Percentiles rank a stretch among this genome's conserved stretches.
Evolutionary conservation across 2,329 filamentous ascomycete species (phyloP).

Genomic region (Xylaria sp.): DNA sequence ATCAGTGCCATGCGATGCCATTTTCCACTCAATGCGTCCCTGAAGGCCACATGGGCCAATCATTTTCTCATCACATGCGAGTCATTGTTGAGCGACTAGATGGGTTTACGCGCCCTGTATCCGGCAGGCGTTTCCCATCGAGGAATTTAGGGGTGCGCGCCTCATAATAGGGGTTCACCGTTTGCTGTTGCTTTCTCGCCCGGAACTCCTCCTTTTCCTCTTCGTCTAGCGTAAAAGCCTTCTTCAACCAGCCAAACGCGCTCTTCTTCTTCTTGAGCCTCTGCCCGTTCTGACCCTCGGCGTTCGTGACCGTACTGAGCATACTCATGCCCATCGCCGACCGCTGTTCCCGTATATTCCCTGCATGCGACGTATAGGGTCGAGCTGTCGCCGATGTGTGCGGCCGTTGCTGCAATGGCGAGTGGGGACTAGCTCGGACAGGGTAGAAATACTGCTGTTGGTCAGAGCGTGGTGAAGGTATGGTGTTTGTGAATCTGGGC

Average conservation of each 20-base stretch:
- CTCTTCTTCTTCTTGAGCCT: constrained; percentile 67
- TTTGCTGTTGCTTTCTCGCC: constrained; percentile 55
- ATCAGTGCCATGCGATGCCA: constrained; percentile 5
- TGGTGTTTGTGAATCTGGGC: constrained; percentile 46
- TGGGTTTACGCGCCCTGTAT: constrained; percentile 23
- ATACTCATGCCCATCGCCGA: constrained; percentile 64
- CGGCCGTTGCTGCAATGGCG: constrained; percentile 64
- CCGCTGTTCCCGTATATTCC: constrained; percentile 55
- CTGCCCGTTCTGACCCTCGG: constrained; percentile 47
- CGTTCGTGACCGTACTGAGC: constrained; percentile 58
- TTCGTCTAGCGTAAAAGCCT: constrained; percentile 69
- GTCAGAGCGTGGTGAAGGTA: constrained; percentile 58
- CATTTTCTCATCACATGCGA: constrained; percentile 24
- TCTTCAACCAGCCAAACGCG: constrained; percentile 71
- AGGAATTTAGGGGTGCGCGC: constrained; percentile 58
- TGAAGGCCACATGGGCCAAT: background rate
- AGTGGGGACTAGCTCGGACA: constrained; percentile 67
- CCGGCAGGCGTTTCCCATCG: constrained; percentile 56
- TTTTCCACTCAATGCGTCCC: background rate
- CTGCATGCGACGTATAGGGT: constrained; percentile 43
- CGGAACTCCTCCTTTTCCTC: constrained; percentile 67
- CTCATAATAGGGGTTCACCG: constrained; percentile 56
- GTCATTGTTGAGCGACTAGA: constrained; percentile 14
- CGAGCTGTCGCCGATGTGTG: constrained; percentile 55
- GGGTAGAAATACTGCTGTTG: constrained; percentile 64